phyloP scores from a whole-genome alignment of 139 green algal species.

The Tetradesmus lagerheimii region DNA sequence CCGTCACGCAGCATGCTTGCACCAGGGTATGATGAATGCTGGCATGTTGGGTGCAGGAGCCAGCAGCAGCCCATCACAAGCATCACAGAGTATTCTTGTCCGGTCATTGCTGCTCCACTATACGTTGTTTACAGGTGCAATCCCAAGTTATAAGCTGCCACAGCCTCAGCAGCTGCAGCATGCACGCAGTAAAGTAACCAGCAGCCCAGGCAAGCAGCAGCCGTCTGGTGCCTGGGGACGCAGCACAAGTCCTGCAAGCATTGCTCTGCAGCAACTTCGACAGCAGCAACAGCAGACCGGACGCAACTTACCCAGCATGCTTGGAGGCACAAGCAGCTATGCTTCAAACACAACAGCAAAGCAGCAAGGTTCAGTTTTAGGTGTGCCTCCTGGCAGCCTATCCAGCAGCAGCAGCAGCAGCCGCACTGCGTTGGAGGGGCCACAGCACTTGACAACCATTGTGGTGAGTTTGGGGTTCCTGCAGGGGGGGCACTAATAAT shows the following conservation, averaged over 20 bases:
- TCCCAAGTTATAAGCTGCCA: neutral
- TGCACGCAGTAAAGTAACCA: neutral
- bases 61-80: too few relatives aligned
- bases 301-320: neutral
- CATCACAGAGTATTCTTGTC: too few relatives aligned
- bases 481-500: too few relatives aligned
- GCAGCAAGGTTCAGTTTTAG: neutral
- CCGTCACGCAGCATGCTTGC: too few relatives aligned
- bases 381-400: neutral
- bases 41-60: too few relatives aligned
- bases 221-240: neutral
- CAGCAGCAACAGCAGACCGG: neutral
- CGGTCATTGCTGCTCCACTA: too few relatives aligned
- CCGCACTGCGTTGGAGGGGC: neutral
- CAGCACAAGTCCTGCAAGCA: neutral
- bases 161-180: slow-evolving; percentile 4
- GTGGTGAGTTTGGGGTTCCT: slow-evolving; percentile 37
- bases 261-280: neutral
- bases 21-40: too few relatives aligned
- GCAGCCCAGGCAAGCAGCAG: neutral
- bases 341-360: neutral
- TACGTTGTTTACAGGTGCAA: neutral
- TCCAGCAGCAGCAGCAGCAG: neutral
- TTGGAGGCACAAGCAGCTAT: neutral
- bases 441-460: slow-evolving; percentile 28